phyloP scores from a whole-genome alignment of 176 grass and related monocot genomes.

The Bothriochloa decipiens region DNA sequence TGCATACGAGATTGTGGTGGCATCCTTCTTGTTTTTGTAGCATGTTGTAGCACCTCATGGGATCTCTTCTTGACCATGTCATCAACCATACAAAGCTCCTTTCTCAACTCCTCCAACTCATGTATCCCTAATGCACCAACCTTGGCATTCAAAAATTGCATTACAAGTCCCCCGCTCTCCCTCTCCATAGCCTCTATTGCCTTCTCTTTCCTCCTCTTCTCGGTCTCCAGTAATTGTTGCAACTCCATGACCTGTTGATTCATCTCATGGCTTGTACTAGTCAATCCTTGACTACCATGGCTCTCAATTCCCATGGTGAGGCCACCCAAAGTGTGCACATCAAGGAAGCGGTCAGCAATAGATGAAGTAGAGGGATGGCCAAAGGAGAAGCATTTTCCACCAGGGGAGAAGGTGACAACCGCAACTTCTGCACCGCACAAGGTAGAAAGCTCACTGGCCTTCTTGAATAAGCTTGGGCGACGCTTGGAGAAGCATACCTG shows the following conservation, averaged over 20 bases:
- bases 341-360: not conserved
- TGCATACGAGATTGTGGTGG: not conserved
- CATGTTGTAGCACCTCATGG: not conserved
- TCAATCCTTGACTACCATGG: not conserved
- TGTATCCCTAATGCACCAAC: not conserved
- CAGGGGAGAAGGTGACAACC: slow-evolving; percentile 50
- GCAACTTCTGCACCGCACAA: slow-evolving; percentile 45
- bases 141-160: not conserved
- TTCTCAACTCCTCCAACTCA: not conserved
- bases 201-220: slow-evolving; percentile 9
- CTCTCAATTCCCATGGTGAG: not conserved
- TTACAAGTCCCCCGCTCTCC: not conserved
- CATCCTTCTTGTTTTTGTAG: not conserved
- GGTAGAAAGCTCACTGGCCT: slow-evolving; percentile 49
- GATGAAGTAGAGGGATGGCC: not conserved
- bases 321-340: not conserved
- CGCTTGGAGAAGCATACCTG: slow-evolving; percentile 53
- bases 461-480: slow-evolving; percentile 45
- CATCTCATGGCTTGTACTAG: not conserved
- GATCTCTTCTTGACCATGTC: not conserved
- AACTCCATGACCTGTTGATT: not conserved
- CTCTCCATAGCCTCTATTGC: not conserved
- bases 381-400: not conserved
- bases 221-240: not conserved
- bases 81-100: not conserved